Conservation (phyloP, 1,139 yeast genomes). For the Wickerhamomyces sp. region DNA sequence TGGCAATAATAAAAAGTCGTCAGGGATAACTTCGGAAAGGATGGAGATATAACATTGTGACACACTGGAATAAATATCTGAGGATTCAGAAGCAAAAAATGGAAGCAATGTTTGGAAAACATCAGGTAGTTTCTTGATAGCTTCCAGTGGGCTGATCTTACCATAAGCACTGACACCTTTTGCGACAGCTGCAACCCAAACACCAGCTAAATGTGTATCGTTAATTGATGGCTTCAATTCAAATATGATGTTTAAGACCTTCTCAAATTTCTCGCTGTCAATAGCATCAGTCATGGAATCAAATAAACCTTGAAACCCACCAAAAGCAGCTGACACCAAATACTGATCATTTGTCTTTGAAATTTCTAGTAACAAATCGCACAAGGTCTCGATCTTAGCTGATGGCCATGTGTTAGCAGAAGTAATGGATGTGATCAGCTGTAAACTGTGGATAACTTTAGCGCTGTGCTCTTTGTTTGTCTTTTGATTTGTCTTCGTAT, state of each 20-base stretch:
- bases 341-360: slow-evolving; percentile 83
- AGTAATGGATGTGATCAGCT: slow-evolving; percentile 64
- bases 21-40: slow-evolving; percentile 60
- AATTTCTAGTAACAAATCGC: slow-evolving; percentile 70
- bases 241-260: slow-evolving; percentile 65
- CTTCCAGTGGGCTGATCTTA: slow-evolving; percentile 49
- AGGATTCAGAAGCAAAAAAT: slow-evolving; percentile 63
- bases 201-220: slow-evolving; percentile 82
- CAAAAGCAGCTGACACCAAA: slow-evolving; percentile 74
- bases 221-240: slow-evolving; percentile 76
- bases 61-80: slow-evolving; percentile 69
- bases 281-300: slow-evolving; percentile 64
- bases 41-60: slow-evolving; percentile 84
- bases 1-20: slow-evolving; percentile 48
- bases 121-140: slow-evolving; percentile 51
- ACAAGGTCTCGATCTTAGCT: slow-evolving; percentile 59
- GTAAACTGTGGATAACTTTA: slow-evolving; percentile 69
- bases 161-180: slow-evolving; percentile 76
- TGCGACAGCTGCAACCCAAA: slow-evolving; percentile 94
- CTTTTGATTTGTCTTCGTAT: slow-evolving; percentile 32
- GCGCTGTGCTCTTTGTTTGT: slow-evolving; percentile 46
- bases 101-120: slow-evolving; percentile 52
- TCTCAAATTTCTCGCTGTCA: slow-evolving; percentile 56
- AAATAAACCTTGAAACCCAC: slow-evolving; percentile 82
- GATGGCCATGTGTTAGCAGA: slow-evolving; percentile 81